Conservation (phyloP, 768 basidiomycete genomes). For the Termitomyces sp. region DNA sequence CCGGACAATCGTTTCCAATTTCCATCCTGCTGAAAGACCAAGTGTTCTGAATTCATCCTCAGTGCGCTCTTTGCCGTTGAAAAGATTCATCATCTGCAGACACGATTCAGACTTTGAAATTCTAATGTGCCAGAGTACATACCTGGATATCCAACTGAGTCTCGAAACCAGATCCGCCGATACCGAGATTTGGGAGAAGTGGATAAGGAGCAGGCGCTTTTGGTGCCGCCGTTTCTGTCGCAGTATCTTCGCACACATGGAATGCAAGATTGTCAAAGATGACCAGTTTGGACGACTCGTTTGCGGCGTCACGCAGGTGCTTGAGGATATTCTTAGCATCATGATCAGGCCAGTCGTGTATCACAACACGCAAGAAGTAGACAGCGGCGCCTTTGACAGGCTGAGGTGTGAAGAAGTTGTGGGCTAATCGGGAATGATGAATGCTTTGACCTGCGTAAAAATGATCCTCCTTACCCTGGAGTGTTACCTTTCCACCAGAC, state of each 20-base stretch:
- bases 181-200: slow-evolving; percentile 23
- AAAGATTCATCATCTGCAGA: slow-evolving; percentile 23
- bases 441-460: background rate
- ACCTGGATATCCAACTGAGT: slow-evolving; percentile 24
- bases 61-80: slow-evolving; percentile 28
- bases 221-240: background rate
- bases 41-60: slow-evolving; percentile 22
- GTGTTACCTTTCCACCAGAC: slow-evolving; percentile 18
- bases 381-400: slow-evolving; percentile 22
- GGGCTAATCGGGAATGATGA: slow-evolving; percentile 10
- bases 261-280: slow-evolving; percentile 20
- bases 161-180: slow-evolving; percentile 14
- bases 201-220: slow-evolving; percentile 18
- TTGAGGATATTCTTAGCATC: slow-evolving; percentile 23
- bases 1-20: slow-evolving; percentile 9
- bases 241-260: slow-evolving; percentile 14
- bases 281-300: slow-evolving; percentile 19
- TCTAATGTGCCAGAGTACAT: background rate
- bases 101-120: background rate
- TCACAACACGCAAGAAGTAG: slow-evolving; percentile 24
- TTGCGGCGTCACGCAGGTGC: slow-evolving; percentile 20
- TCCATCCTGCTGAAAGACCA: slow-evolving; percentile 24
- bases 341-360: slow-evolving; percentile 29
- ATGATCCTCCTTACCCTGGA: slow-evolving; percentile 19
- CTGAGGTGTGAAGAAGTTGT: slow-evolving; percentile 30